Conservation (phyloP, 148 eudicot genomes). For the Cornus controversa region DNA sequence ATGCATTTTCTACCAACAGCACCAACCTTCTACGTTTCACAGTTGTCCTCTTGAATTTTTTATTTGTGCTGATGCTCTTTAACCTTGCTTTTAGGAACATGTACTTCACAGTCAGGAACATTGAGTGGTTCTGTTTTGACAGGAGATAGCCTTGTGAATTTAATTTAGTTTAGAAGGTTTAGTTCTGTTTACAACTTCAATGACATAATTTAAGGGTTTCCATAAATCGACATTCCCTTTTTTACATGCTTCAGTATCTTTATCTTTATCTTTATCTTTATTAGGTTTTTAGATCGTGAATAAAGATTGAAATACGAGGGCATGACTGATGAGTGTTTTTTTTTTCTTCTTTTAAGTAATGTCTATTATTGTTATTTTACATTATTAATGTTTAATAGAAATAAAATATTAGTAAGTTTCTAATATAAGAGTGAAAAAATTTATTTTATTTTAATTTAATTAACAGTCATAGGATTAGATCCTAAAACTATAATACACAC, state of each 20-base stretch:
- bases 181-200: constrained; percentile 73
- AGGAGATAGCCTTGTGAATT: constrained; percentile 39
- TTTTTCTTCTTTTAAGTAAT: too few relatives aligned
- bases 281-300: constrained; percentile 30
- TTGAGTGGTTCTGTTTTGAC: constrained; percentile 32
- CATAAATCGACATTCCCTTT: constrained; percentile 56
- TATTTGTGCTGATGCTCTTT: constrained; percentile 35
- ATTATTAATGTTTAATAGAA: too few relatives aligned
- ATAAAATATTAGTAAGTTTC: too few relatives aligned
- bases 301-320: constrained; percentile 9
- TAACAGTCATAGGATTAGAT: too few relatives aligned
- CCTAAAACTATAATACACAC: too few relatives aligned
- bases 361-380: too few relatives aligned
- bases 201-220: constrained; percentile 72
- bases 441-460: too few relatives aligned
- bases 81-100: constrained; percentile 24
- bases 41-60: constrained; percentile 42
- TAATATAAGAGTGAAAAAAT: too few relatives aligned
- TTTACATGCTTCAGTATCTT: constrained; percentile 32
- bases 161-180: constrained; percentile 54
- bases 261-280: constrained; percentile 25
- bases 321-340: too few relatives aligned
- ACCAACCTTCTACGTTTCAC: constrained; percentile 53
- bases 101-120: constrained; percentile 30
- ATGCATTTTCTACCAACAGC: constrained; percentile 29